phyloP scores from a whole-genome alignment of 768 basidiomycete genomes.

The Clitopilus hobsonii region DNA sequence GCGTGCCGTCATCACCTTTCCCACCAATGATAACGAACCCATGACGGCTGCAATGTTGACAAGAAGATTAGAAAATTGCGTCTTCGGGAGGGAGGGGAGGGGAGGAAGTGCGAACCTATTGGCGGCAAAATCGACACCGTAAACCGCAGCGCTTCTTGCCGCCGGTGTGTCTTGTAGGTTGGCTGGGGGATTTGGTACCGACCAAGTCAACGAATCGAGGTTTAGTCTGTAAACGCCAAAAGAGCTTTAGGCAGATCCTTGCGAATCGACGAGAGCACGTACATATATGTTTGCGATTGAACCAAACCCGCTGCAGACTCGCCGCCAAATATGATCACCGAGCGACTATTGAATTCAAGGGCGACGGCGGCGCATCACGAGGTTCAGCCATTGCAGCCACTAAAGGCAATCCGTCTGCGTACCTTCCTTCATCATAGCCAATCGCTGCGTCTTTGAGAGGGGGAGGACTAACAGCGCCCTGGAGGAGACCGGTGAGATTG shows the following conservation, averaged over 20 bases:
- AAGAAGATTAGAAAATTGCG: constrained; percentile 11
- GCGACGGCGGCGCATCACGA: constrained; percentile 14
- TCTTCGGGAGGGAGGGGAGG: neutral
- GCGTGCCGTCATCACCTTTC: constrained; percentile 43
- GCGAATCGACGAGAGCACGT: constrained; percentile 15
- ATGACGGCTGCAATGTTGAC: constrained; percentile 45
- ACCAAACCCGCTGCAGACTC: constrained; percentile 61
- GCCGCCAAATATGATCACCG: constrained; percentile 72
- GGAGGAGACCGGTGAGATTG: constrained; percentile 55
- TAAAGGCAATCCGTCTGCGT: constrained; percentile 1
- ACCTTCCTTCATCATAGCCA: constrained; percentile 52
- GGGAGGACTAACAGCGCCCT: constrained; percentile 51
- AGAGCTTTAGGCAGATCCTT: neutral
- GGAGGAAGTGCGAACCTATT: constrained; percentile 60
- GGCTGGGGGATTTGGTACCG: constrained; percentile 44
- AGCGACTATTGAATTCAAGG: constrained; percentile 38
- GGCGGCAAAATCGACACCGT: constrained; percentile 69
- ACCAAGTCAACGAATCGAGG: constrained; percentile 59
- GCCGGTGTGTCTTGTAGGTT: constrained; percentile 47
- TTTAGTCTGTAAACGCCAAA: constrained; percentile 44
- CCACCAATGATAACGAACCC: constrained; percentile 76
- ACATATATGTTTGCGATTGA: constrained; percentile 68
- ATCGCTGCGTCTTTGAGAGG: constrained; percentile 69
- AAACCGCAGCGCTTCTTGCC: constrained; percentile 58
- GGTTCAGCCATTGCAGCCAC: neutral